These are phyloP conservation scores for Flaveria sonorensis DNA, from an alignment of 129 eudicot species.

Conservation along the genomic window DNA sequence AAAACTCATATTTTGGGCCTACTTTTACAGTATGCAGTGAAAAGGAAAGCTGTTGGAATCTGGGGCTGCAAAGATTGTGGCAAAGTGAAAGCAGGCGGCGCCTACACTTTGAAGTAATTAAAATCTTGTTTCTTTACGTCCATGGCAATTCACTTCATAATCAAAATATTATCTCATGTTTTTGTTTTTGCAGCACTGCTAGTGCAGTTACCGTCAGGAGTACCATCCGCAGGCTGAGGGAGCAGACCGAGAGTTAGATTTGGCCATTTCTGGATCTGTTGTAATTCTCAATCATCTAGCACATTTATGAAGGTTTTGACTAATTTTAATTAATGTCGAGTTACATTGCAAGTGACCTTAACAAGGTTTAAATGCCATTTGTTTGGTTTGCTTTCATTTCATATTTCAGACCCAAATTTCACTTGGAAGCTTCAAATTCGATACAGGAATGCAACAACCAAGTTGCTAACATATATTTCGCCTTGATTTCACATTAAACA, in stretches of 20 bases:
- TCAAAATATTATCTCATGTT: not conserved
- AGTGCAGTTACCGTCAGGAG: slow-evolving; percentile 84
- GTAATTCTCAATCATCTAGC: not conserved
- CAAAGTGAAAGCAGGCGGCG: slow-evolving; percentile 94
- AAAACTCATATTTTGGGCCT: not conserved
- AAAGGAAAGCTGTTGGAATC: slow-evolving; percentile 88
- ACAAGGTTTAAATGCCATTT: slow-evolving; percentile 11
- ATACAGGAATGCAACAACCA: not conserved
- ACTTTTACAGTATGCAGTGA: slow-evolving; percentile 69
- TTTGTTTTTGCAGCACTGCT: slow-evolving; percentile 57
- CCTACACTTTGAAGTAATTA: slow-evolving; percentile 77
- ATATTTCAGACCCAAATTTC: not conserved
- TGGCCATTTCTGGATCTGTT: slow-evolving; percentile 12
- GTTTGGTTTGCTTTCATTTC: not conserved
- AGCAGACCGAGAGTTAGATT: slow-evolving; percentile 64
- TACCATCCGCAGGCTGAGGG: slow-evolving; percentile 71
- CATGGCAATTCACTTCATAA: not conserved
- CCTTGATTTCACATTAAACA: slow-evolving; percentile 28
- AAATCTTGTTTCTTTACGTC: not conserved
- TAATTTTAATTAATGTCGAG: slow-evolving; percentile 23
- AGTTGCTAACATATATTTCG: not conserved
- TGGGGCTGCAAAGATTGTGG: slow-evolving; percentile 99
- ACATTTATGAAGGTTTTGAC: slow-evolving; percentile 6
- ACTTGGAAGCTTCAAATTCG: not conserved
- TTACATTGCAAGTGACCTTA: slow-evolving; percentile 21